Evolutionary conservation across 176 grass and related monocot species (phyloP), one percentile per base, ranked within the genome.

Genomic region (Poa annua): DNA sequence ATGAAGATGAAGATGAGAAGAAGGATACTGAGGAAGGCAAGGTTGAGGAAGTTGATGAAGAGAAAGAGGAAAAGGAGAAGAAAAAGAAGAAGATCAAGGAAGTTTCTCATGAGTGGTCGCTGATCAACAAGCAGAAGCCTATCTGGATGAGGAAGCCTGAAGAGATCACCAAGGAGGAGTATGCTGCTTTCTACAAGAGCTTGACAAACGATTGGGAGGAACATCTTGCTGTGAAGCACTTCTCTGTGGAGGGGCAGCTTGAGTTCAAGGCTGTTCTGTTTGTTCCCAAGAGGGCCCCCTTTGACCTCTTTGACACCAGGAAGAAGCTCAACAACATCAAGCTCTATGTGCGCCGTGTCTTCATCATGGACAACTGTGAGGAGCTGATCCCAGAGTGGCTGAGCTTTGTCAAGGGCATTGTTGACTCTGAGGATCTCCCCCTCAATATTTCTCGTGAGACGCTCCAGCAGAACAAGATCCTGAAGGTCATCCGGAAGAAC

Each of bases 11-110:
- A 75, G 93, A 99, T 0, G 96, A 98, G 55, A 98, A 98, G 85
- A 96, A 99, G 84, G 96, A 98, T 32, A 39, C 88, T 11, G 96
- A 99, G 41, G 92, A 99, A 81, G 96, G 91, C 74, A 99, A 99
- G 85, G 85, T 99, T 21, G 93, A 96, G 65, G 96, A 99, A 44
- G 81, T 93, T 73, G 96, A 99, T 65, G 96, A 99, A 74, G 91
- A 98, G 64, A 93, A 98, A 35, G 93, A 96, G 85, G 89, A 93
- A 22, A 92, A 96, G 32, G 89, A 94, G 16, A 96, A 96, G 74
- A 96, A 99, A 50, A 99, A 99, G 87, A 95, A 98, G 91, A 96
- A 99, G 85, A 96, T 96, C 69, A 99, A 99, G 96, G 96, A 99
- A 85, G 93, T 99, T 29, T 99, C 93, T 45, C 93, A 99, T 1